These are phyloP conservation scores for Amphibolis antarctica DNA, from an alignment of 106 monocot genomes.

Conservation along the genomic window DNA sequence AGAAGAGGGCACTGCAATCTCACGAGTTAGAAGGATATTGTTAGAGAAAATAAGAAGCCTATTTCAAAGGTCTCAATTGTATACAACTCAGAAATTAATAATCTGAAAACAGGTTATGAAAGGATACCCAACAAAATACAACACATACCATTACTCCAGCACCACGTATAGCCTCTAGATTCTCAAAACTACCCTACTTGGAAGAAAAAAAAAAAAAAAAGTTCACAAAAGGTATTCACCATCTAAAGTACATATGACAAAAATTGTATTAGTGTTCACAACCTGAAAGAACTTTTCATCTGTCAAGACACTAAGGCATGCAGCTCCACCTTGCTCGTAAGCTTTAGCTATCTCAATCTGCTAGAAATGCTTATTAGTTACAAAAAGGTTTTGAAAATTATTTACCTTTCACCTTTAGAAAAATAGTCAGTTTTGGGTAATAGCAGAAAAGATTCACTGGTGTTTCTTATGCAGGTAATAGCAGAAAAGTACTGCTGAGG, in stretches of 20 bases:
- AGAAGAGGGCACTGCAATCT: conserved; percentile 86
- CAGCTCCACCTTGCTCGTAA: conserved; percentile 85
- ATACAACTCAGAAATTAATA: neutral
- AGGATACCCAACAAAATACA: neutral
- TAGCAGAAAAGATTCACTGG: too few relatives aligned
- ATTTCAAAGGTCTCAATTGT: neutral
- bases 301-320: conserved; percentile 93
- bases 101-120: neutral
- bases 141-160: conserved; percentile 66
- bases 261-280: conserved; percentile 7
- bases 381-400: neutral
- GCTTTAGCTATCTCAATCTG: conserved; percentile 73
- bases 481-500: too few relatives aligned
- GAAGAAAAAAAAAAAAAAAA: neutral
- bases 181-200: conserved; percentile 77
- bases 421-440: neutral
- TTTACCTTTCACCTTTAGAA: neutral
- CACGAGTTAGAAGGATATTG: conserved; percentile 4
- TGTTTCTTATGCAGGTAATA: too few relatives aligned
- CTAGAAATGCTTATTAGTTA: conserved; percentile 1
- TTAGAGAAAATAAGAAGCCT: neutral
- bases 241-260: neutral
- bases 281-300: conserved; percentile 98
- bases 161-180: conserved; percentile 67
- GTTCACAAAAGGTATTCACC: neutral